Percentiles rank a stretch among this genome's conserved stretches.
Conservation (phyloP, 148 eudicot species). For the Talinum fruticosum region DNA sequence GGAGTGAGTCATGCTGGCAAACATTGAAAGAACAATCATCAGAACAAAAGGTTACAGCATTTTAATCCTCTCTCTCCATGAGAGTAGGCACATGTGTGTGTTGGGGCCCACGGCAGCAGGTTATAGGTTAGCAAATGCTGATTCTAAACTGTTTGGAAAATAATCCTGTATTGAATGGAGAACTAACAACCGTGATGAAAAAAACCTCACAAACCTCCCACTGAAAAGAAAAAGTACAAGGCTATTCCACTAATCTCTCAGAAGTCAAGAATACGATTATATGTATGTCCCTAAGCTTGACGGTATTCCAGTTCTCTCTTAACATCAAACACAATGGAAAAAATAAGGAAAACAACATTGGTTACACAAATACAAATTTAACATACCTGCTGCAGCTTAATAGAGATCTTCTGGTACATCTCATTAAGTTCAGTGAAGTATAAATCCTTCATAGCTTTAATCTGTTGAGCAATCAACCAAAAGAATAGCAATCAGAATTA, state of each 20-base stretch:
- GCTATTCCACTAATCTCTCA: background rate
- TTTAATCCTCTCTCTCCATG: background rate
- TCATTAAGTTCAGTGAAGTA: slow-evolving; percentile 67
- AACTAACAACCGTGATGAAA: background rate
- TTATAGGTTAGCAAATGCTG: background rate
- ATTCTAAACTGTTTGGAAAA: background rate
- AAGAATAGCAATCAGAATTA: slow-evolving; percentile 22
- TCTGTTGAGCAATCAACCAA: slow-evolving; percentile 48
- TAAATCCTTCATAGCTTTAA: slow-evolving; percentile 68
- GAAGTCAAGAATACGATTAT: background rate
- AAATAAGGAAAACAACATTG: background rate
- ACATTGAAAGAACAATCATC: slow-evolving; percentile 11
- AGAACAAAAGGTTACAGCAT: slow-evolving; percentile 7
- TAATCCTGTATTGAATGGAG: background rate
- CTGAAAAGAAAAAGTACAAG: too few species aligned
- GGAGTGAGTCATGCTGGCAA: slow-evolving; percentile 68
- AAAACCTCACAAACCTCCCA: background rate
- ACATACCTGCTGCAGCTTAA: slow-evolving; percentile 68
- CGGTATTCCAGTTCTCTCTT: background rate
- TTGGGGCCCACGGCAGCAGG: too few species aligned
- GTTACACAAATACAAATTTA: background rate
- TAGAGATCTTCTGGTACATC: slow-evolving; percentile 65
- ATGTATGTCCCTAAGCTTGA: background rate
- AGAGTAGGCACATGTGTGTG: background rate
- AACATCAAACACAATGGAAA: background rate